These are phyloP conservation scores for Dendrostoma leiphaemia DNA, from an alignment of 2,329 filamentous ascomycete species.

Conservation along the genomic window DNA sequence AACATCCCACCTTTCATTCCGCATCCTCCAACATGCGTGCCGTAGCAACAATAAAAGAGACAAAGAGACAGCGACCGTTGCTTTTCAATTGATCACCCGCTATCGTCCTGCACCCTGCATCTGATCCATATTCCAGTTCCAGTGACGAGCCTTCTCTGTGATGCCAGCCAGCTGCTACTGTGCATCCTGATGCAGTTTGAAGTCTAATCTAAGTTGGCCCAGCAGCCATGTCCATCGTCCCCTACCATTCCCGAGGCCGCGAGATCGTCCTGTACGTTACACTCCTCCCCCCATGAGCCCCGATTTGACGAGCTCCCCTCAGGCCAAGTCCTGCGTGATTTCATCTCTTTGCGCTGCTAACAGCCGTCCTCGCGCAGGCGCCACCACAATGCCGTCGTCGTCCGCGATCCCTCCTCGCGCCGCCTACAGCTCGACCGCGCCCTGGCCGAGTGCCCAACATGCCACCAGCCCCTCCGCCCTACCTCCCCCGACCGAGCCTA, in stretches of 20 bases:
- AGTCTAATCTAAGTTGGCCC: too few relatives aligned
- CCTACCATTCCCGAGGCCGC: conserved; percentile 70
- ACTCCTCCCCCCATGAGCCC: conserved; percentile 17
- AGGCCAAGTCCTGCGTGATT: too few relatives aligned
- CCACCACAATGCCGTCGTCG: conserved; percentile 87
- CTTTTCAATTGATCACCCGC: too few relatives aligned
- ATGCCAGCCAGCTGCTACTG: conserved; percentile 9
- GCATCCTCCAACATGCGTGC: too few relatives aligned
- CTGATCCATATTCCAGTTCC: not conserved
- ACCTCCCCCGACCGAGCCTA: conserved; percentile 49
- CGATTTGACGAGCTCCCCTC: not conserved
- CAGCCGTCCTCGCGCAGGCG: conserved; percentile 56
- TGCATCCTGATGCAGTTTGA: conserved; percentile 13
- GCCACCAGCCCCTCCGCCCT: conserved; percentile 67
- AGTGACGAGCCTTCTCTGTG: not conserved
- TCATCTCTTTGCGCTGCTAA: not conserved
- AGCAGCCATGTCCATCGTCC: conserved; percentile 63
- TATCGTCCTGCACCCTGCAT: too few relatives aligned
- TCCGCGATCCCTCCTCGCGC: conserved; percentile 81
- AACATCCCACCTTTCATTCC: too few relatives aligned
- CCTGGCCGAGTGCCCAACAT: conserved; percentile 84
- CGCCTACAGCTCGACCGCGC: conserved; percentile 75
- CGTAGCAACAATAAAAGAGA: not conserved
- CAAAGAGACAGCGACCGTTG: too few relatives aligned
- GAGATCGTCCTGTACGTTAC: conserved; percentile 79